Conservation (phyloP, 78 protist genomes). For the Diacronema lutheri region DNA sequence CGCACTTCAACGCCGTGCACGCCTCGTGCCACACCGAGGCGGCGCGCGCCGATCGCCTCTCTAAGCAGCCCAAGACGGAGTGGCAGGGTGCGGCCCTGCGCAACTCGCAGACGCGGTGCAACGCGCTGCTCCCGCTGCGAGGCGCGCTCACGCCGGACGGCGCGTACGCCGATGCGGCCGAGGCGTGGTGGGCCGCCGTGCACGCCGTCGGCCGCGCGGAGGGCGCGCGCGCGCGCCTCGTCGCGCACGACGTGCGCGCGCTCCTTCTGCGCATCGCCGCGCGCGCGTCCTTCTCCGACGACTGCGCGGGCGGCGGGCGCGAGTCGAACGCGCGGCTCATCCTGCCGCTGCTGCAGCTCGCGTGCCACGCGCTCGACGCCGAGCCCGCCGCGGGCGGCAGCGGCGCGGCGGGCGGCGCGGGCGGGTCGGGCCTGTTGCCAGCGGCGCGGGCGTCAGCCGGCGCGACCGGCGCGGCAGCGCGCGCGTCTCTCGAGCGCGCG, state of each 20-base stretch:
- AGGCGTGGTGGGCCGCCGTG: background rate
- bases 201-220: background rate
- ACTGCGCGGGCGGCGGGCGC: constrained; percentile 18
- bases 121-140: constrained; percentile 67
- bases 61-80: constrained; percentile 52
- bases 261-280: constrained; percentile 20
- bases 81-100: constrained; percentile 89
- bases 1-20: constrained; percentile 79
- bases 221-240: background rate
- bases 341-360: constrained; percentile 9
- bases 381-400: background rate
- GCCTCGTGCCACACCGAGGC: constrained; percentile 78
- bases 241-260: constrained; percentile 23
- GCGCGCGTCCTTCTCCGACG: constrained; percentile 17
- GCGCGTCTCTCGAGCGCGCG: background rate
- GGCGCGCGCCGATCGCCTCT: constrained; percentile 54
- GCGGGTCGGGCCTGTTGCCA: too few relatives aligned
- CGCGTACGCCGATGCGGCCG: background rate
- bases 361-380: background rate
- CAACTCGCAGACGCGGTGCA: constrained; percentile 71
- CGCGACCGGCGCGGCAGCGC: background rate
- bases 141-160: background rate
- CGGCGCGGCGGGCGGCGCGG: background rate
- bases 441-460: too few relatives aligned
- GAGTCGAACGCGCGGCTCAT: constrained; percentile 13